phyloP scores from a whole-genome alignment of 2,329 filamentous ascomycete genomes.

The Ophiostoma novo-ulmi region DNA sequence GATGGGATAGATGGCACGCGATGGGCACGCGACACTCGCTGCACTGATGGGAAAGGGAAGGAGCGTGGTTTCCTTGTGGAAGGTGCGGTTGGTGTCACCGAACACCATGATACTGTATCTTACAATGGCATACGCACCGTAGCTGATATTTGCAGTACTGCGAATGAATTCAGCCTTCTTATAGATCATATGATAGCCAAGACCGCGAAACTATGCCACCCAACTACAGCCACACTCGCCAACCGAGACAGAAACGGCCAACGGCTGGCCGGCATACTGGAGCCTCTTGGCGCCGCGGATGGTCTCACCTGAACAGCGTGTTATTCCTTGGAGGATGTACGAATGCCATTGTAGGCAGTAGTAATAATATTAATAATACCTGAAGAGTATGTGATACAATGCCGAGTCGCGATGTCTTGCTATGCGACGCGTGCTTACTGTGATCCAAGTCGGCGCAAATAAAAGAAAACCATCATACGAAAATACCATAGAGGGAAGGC shows the following conservation, averaged over 20 bases:
- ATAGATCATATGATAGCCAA: neutral
- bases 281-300: neutral
- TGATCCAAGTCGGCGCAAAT: neutral
- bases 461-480: neutral
- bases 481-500: neutral
- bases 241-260: neutral
- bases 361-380: neutral
- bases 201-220: neutral
- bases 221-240: neutral
- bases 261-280: neutral
- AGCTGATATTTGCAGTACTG: neutral
- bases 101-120: neutral
- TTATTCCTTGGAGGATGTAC: neutral
- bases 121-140: neutral
- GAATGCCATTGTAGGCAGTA: neutral
- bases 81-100: neutral
- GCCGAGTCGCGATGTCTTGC: neutral
- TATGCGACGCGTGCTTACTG: neutral
- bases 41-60: neutral
- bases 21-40: neutral
- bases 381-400: neutral
- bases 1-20: neutral
- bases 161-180: neutral
- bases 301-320: neutral
- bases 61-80: slow-evolving; percentile 1